Base-by-base conservation (phyloP, 306 rosid species). In the Fagus crenata region DNA sequence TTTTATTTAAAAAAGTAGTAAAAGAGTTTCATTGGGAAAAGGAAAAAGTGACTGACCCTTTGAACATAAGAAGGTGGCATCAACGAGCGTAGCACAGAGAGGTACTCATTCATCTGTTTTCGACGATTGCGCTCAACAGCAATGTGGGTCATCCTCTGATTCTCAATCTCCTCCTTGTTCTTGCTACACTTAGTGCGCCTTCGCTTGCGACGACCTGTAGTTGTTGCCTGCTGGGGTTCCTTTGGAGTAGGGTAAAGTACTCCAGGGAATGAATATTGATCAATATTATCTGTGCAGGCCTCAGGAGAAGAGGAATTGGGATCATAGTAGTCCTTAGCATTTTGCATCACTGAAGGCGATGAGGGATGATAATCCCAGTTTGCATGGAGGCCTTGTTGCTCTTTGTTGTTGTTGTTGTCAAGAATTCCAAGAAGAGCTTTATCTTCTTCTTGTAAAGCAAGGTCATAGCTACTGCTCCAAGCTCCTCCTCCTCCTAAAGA, bases 101-200 rank as follows among this genome's bases (percentile, higher is more conserved):
- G 90, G 82, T 94, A 94, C 41, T 94, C 93, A 40, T 94, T 94
- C 98, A 94, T 94, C 81, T 90, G 97, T 63, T 89, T 90, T 15
- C 98, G 85, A 32, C 98, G 90, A 72, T 94, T 92, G 76, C 98
- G 90, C 86, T 94, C 98, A 1, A 94, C 96, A 0, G 92, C 87
- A 89, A 94, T 94, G 93, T 92, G 97, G 15, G 97, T 90, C 91
- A 89, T 92, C 86, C 96, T 86, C 82, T 92, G 96, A 80, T 89
- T 93, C 85, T 93, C 98, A 22, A 93, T 88, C 70, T 92, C 98
- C 51, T 92, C 96, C 40, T 81, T 85, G 87, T 94, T 94, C 76
- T 90, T 92, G 17, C 89, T 49, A 77, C 61, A 84, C 77, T 84
- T 89, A 32, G 87, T 89, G 6, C 97, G 91, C 28, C 92, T 88